A percentile compares a stretch with the other conserved stretches of the same genome.
Evolutionary conservation across 768 basidiomycete genomes (phyloP).

Genomic region (Hericium coralloides): DNA sequence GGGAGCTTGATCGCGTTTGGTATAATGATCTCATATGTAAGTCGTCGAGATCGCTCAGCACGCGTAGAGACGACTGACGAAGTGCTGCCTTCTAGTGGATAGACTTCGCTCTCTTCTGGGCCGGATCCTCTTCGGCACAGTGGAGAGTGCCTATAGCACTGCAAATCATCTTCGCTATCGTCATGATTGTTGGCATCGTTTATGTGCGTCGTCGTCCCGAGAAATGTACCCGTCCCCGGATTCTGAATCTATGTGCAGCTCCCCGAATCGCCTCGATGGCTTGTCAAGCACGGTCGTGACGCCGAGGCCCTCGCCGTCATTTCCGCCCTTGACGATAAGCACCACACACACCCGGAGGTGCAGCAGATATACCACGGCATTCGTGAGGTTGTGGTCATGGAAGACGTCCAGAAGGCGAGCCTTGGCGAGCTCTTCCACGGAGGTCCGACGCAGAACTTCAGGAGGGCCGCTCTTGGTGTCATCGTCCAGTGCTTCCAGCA

Average conservation of each 20-base stretch:
- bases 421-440: constrained; percentile 46
- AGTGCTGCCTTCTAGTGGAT: neutral
- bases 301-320: constrained; percentile 54
- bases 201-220: constrained; percentile 30
- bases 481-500: constrained; percentile 61
- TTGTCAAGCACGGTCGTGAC: constrained; percentile 43
- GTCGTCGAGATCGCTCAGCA: neutral
- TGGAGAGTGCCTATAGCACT: constrained; percentile 59
- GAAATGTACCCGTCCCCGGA: too few relatives aligned
- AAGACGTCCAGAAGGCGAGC: constrained; percentile 28
- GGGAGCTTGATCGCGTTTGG: constrained; percentile 57
- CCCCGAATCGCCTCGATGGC: constrained; percentile 54
- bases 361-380: constrained; percentile 46
- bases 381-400: constrained; percentile 40
- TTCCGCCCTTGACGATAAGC: constrained; percentile 49
- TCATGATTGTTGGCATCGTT: constrained; percentile 40
- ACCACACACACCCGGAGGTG: constrained; percentile 35
- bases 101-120: constrained; percentile 56
- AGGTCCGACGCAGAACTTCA: constrained; percentile 53
- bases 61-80: neutral
- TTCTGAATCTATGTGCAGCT: constrained; percentile 24
- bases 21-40: constrained; percentile 40
- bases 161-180: constrained; percentile 46
- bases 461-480: constrained; percentile 45
- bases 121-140: constrained; percentile 39